Evolutionary conservation across 345 rosid genomes (phyloP), one percentile per base, ranked within the genome.

Genomic region (Durio zibethinus): DNA sequence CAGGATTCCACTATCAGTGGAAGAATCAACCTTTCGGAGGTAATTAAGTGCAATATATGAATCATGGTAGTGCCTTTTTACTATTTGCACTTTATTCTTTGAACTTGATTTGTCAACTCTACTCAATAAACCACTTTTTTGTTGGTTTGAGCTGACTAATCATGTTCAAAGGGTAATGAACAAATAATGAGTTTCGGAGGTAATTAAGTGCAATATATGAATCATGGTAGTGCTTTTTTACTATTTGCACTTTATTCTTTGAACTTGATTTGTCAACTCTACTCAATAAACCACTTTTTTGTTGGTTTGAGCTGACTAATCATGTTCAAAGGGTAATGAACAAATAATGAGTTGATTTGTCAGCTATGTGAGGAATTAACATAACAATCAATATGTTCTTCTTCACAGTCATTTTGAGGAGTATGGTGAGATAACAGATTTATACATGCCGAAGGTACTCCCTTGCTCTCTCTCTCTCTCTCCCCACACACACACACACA

Each of bases 391-490:
- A n/a, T 80, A 45, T 74, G 2, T 43, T 54, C 38, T 33, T 59
- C 83, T 83, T 75, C 80, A 83, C 94, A 97, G 99, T 69, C 97
- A 97, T 85, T 96, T 97, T 88, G 97, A 90, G 90, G 89, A 84
- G 82, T 97, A 92, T 81, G 99, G 99, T 1, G 96, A 93, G 60
- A 95, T 95, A 77, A 88, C 94, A 1, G 99, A 95, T 87, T 80
- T 95, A 59, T 95, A 95, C 82, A 95, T 95, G 99, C 97, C 99
- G 56, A 95, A 95, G 95, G 97, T 94, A 83, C 78, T 68, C 79
- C 66, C 43, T 73, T 7, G 77, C 21, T 69, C 79, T 73, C n/a
- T n/a, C n/a, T n/a, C n/a, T n/a, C n/a, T n/a, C n/a, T n/a, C n/a
- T n/a, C n/a, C n/a, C n/a, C n/a, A n/a, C n/a, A n/a, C n/a, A n/a